Conservation (phyloP, 1,284 basidiomycete species). For the Malassezia yamatoensis region DNA sequence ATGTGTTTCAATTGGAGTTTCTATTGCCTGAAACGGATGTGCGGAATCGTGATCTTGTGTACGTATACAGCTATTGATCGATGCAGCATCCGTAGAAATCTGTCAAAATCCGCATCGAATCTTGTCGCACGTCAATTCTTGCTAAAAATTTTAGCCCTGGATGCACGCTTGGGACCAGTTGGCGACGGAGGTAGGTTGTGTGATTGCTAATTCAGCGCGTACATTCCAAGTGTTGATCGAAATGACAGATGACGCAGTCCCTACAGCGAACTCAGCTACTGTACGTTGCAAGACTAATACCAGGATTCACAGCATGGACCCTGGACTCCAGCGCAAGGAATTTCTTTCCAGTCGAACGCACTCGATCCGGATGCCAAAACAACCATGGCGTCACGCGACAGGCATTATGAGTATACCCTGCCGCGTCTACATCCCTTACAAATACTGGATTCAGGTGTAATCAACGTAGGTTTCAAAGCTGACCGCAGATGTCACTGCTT, state of each 20-base stretch:
- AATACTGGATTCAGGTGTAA: constrained; percentile 12
- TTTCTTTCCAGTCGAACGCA: not conserved
- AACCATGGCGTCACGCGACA: not conserved
- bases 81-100: constrained; percentile 13
- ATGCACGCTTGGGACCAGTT: constrained; percentile 1
- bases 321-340: constrained; percentile 9
- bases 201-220: not conserved
- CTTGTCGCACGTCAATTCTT: constrained; percentile 9
- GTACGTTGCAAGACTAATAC: not conserved
- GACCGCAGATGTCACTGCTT: constrained; percentile 1
- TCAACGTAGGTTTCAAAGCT: constrained; percentile 5
- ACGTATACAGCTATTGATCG: not conserved
- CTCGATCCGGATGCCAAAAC: not conserved
- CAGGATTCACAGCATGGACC: constrained; percentile 1
- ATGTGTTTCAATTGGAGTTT: constrained; percentile 56
- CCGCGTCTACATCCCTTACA: constrained; percentile 10
- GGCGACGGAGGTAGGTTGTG: not conserved
- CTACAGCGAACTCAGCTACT: not conserved
- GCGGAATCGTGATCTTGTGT: constrained; percentile 51
- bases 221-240: constrained; percentile 12
- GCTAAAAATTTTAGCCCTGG: constrained; percentile 6
- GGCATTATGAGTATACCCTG: not conserved
- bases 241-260: not conserved
- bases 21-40: constrained; percentile 63
- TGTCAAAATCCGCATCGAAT: constrained; percentile 1